Base-by-base conservation (phyloP, 768 basidiomycete species). In the Galerina sulciceps region DNA sequence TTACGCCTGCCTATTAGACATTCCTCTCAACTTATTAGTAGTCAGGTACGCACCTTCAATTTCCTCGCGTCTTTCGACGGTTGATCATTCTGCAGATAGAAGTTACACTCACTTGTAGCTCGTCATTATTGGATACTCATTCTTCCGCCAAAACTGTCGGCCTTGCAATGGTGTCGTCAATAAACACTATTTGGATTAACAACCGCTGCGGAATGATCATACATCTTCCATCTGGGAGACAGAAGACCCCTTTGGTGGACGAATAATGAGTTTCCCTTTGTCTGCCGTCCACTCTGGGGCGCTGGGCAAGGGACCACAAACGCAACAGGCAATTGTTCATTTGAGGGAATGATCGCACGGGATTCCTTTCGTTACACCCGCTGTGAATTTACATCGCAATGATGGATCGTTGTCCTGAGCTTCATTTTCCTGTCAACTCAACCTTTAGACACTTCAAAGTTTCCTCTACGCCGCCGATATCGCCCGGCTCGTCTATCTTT, bases 51-150 rank as follows among this genome's bases (percentile, higher is more conserved):
- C 22, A 34, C 10, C 17, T 14, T 10, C 18, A 9, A 35, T 42
- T 14, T 11, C 13, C 17, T 40, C 17, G 6, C 17, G 14, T 44
- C 26, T 37, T 13, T 1, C 34, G 6, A 17, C 14, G 45, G 26
- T 43, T 54, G 53, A 44, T 38, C 17, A 17, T 20, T 34, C 36
- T 20, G n/a, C 41, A 60, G 57, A 64, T 47, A 60, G 44, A 47
- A 35, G 49, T 54, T 49, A 41, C 34, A 9, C 38, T 34, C 55
- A 17, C 17, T 34, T 53, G 35, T 36, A 6, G 26, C 26, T 17
- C 36, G 37, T 45, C 37, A 11, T 53, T 53, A 53, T 20, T 40
- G 36, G 35, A 53, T 41, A 53, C 23, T 42, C 40, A 35, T 20
- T 40, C 50, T 18, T 51, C n/a, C 22, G 36, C 37, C 38, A 9